Evolutionary conservation across 2,329 filamentous ascomycete genomes (phyloP).

Genomic region (Aspergillus awamori): DNA sequence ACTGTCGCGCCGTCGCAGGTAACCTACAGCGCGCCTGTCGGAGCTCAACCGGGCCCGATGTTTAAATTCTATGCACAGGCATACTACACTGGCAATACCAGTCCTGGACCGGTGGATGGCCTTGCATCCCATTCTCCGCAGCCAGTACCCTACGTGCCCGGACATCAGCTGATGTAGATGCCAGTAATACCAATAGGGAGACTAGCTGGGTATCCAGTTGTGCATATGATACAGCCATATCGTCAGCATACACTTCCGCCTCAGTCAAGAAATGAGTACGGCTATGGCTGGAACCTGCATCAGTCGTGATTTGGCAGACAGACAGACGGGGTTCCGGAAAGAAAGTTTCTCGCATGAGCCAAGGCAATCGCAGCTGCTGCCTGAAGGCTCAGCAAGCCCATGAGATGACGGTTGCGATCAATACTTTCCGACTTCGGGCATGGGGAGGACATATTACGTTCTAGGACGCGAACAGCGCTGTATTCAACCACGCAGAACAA

Average conservation of each 20-base stretch:
- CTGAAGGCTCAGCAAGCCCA: background rate
- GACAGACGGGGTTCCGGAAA: background rate
- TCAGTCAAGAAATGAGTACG: conserved; percentile 17
- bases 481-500: background rate
- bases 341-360: background rate
- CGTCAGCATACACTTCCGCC: conserved; percentile 15
- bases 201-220: conserved; percentile 17
- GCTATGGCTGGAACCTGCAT: conserved; percentile 22
- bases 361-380: background rate
- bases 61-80: conserved; percentile 25
- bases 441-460: background rate
- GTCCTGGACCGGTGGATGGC: conserved; percentile 18
- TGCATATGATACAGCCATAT: conserved; percentile 18
- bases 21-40: conserved; percentile 21
- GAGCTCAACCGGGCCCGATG: conserved; percentile 20
- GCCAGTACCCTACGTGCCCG: conserved; percentile 17
- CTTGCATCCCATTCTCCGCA: conserved; percentile 18
- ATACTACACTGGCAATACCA: conserved; percentile 19
- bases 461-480: background rate
- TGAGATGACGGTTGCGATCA: background rate
- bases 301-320: conserved; percentile 16
- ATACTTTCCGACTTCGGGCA: background rate
- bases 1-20: conserved; percentile 24
- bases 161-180: conserved; percentile 27
- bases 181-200: conserved; percentile 17